Conservation (phyloP, 192 early-diverging fungal species). For the Nowakowskiella sp. region DNA sequence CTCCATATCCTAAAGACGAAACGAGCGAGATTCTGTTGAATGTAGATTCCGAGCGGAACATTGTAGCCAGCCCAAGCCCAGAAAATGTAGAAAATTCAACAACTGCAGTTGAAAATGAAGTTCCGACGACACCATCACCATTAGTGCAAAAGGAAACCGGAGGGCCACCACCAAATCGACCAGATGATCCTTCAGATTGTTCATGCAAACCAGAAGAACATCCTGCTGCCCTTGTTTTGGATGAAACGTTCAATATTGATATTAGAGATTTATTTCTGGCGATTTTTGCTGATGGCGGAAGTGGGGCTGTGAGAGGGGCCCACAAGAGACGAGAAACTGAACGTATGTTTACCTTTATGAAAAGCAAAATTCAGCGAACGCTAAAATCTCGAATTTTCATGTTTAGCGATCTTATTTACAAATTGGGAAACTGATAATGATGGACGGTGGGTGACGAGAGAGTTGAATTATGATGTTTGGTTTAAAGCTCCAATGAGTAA, state of each 20-base stretch:
- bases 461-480: not conserved
- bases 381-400: too few species aligned
- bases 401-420: too few species aligned
- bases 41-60: not conserved
- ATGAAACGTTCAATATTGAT: slow-evolving; percentile 13
- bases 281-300: slow-evolving; percentile 13
- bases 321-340: slow-evolving; percentile 12
- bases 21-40: not conserved
- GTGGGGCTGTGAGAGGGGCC: slow-evolving; percentile 10
- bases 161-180: not conserved
- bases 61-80: not conserved
- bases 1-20: not conserved
- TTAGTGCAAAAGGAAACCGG: not conserved
- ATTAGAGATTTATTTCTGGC: slow-evolving; percentile 14
- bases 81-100: not conserved
- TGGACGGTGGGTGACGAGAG: too few species aligned
- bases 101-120: not conserved
- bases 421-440: too few species aligned
- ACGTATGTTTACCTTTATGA: too few species aligned
- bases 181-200: not conserved
- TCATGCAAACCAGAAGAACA: slow-evolving; percentile 7
- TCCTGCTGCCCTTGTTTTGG: not conserved
- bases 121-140: not conserved
- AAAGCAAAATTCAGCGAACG: too few species aligned
- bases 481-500: slow-evolving; percentile 1